phyloP scores from a whole-genome alignment of 129 eudicot genomes.

The Chrysanthemum makinoi region DNA sequence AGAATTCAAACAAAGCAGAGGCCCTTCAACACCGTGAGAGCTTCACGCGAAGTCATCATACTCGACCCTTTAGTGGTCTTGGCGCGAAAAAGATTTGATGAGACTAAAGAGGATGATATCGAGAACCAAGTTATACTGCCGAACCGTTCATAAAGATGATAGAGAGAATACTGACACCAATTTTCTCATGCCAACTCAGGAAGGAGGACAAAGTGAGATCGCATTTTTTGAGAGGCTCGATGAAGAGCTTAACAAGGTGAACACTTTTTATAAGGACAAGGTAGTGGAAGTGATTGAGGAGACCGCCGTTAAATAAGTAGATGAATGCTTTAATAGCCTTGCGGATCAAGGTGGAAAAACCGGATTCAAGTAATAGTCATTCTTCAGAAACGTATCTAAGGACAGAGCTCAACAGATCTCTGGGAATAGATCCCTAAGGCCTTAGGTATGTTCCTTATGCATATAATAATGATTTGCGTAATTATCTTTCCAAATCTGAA shows the following conservation, averaged over 20 bases:
- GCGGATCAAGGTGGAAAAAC: slow-evolving; percentile 55
- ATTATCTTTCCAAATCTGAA: not conserved
- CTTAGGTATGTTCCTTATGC: slow-evolving; percentile 31
- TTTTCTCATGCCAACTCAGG: slow-evolving; percentile 54
- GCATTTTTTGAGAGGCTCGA: slow-evolving; percentile 72
- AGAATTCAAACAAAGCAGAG: slow-evolving; percentile 29
- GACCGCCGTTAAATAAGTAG: slow-evolving; percentile 64
- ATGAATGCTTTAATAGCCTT: slow-evolving; percentile 80
- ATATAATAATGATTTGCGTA: slow-evolving; percentile 28
- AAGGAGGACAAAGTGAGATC: slow-evolving; percentile 53
- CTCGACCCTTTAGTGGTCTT: slow-evolving; percentile 47
- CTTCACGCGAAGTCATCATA: slow-evolving; percentile 34
- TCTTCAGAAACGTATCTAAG: slow-evolving; percentile 1
- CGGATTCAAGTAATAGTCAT: slow-evolving; percentile 32
- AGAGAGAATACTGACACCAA: slow-evolving; percentile 56
- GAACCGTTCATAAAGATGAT: slow-evolving; percentile 40
- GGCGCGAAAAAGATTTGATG: slow-evolving; percentile 28
- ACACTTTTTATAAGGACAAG: slow-evolving; percentile 63
- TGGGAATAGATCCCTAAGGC: slow-evolving; percentile 23
- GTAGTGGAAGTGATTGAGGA: slow-evolving; percentile 65
- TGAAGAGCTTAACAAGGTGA: slow-evolving; percentile 83
- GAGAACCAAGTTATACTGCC: slow-evolving; percentile 77
- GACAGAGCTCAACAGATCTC: slow-evolving; percentile 33
- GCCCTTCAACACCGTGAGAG: slow-evolving; percentile 48
- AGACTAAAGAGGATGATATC: slow-evolving; percentile 38